Conservation (phyloP, 768 basidiomycete species). For the Suillus luteus region DNA sequence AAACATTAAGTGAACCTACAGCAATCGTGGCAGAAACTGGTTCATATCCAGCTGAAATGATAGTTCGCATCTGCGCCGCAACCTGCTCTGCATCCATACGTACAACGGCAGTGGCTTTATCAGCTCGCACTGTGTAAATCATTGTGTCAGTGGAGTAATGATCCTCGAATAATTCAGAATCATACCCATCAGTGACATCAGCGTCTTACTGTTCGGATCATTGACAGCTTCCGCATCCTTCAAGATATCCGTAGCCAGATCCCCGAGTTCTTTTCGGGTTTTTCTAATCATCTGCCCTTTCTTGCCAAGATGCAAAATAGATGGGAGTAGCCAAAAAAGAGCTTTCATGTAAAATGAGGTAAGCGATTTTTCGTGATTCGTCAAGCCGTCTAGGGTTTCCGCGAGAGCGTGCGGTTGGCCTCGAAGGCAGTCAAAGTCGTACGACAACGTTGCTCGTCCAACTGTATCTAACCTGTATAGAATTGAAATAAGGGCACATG, state of each 20-base stretch:
- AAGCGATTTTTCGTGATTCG: slow-evolving; percentile 59
- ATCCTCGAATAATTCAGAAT: neutral
- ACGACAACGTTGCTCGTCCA: slow-evolving; percentile 61
- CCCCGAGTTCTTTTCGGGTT: slow-evolving; percentile 55
- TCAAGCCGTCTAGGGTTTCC: slow-evolving; percentile 56
- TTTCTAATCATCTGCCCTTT: slow-evolving; percentile 59
- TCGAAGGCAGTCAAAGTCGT: slow-evolving; percentile 59
- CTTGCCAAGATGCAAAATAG: slow-evolving; percentile 54
- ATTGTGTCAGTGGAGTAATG: slow-evolving; percentile 3
- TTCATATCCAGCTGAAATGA: slow-evolving; percentile 58
- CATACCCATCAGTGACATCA: slow-evolving; percentile 59
- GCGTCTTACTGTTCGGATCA: slow-evolving; percentile 45
- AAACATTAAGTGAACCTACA: slow-evolving; percentile 23
- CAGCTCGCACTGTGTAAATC: slow-evolving; percentile 40
- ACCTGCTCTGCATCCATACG: slow-evolving; percentile 51
- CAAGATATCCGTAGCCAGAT: slow-evolving; percentile 54
- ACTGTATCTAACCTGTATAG: slow-evolving; percentile 54
- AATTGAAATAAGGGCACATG: slow-evolving; percentile 8
- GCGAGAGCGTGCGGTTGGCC: slow-evolving; percentile 50
- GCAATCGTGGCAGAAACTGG: slow-evolving; percentile 39
- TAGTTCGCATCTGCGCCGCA: slow-evolving; percentile 61
- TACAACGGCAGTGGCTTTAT: slow-evolving; percentile 41
- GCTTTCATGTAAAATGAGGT: slow-evolving; percentile 67
- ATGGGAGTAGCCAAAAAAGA: slow-evolving; percentile 60
- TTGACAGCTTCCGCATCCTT: slow-evolving; percentile 50